phyloP scores from a whole-genome alignment of 768 basidiomycete species.

The Leccinum barrowsii region DNA sequence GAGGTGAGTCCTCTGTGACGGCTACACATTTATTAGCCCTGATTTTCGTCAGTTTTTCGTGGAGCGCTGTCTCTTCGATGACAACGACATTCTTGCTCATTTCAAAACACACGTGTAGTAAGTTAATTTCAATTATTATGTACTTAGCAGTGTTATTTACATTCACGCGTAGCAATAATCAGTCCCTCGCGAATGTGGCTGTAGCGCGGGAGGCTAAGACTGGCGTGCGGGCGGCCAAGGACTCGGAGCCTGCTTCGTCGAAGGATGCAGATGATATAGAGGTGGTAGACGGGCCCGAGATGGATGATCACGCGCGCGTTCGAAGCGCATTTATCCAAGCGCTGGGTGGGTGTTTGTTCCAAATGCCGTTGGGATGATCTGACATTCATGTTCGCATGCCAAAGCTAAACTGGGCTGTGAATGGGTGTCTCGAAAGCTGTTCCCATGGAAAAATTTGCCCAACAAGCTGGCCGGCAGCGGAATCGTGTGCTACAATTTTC shows the following conservation, averaged over 20 bases:
- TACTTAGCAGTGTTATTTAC: not conserved
- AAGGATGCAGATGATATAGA: not conserved
- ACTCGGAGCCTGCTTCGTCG: not conserved
- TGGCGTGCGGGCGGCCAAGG: not conserved
- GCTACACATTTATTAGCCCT: too few species aligned
- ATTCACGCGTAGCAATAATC: not conserved
- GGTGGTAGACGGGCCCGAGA: not conserved
- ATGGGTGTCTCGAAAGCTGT: not conserved
- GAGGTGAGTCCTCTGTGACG: too few species aligned
- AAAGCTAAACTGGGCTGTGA: not conserved
- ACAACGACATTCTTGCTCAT: not conserved
- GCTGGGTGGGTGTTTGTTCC: not conserved
- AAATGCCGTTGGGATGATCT: not conserved
- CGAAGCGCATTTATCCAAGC: not conserved
- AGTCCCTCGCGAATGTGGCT: not conserved
- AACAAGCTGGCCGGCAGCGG: not conserved
- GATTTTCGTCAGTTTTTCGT: too few species aligned
- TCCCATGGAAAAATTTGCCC: not conserved
- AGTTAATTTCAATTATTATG: not conserved
- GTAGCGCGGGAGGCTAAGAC: not conserved
- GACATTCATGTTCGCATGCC: not conserved
- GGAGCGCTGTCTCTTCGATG: too few species aligned
- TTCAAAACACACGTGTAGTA: not conserved
- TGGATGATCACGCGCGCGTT: not conserved
- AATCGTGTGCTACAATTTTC: not conserved